Evolutionary conservation across 2,329 filamentous ascomycete genomes (phyloP).

Genomic region (Macroventuria anomochaeta): DNA sequence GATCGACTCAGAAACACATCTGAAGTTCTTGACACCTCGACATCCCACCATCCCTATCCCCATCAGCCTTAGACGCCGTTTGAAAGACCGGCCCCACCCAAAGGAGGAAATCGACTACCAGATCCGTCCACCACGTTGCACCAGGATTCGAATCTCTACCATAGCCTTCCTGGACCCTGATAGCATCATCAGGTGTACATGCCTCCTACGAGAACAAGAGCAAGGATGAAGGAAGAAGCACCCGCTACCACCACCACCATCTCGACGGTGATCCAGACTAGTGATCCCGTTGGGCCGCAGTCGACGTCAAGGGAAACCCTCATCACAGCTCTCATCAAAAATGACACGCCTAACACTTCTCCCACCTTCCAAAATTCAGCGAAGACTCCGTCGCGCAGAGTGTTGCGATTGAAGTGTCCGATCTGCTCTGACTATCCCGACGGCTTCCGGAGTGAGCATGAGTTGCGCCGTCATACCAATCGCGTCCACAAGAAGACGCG

Average conservation of each 20-base stretch:
- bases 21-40: conserved; percentile 29
- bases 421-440: conserved; percentile 75
- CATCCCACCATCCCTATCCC: conserved; percentile 24
- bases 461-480: conserved; percentile 62
- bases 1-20: conserved; percentile 34
- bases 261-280: conserved; percentile 32
- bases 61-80: conserved; percentile 40
- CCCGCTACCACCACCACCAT: conserved; percentile 17
- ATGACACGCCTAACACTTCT: conserved; percentile 40
- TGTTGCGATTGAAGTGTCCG: conserved; percentile 59
- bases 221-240: conserved; percentile 44
- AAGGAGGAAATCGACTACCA: conserved; percentile 30
- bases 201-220: conserved; percentile 44
- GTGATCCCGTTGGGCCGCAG: conserved; percentile 33
- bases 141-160: conserved; percentile 16
- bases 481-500: conserved; percentile 69
- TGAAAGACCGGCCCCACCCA: conserved; percentile 39
- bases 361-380: conserved; percentile 39
- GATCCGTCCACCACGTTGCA: conserved; percentile 19
- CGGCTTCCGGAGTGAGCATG: conserved; percentile 86
- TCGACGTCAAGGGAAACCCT: conserved; percentile 38
- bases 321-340: conserved; percentile 34
- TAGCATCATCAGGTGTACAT: conserved; percentile 29
- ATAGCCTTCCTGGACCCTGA: conserved; percentile 23
- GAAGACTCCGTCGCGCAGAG: conserved; percentile 42